A percentile compares a stretch with the other conserved stretches of the same genome.
These are phyloP conservation scores for Pichia exigua DNA, from an alignment of 805 yeast genomes.

Conservation along the genomic window DNA sequence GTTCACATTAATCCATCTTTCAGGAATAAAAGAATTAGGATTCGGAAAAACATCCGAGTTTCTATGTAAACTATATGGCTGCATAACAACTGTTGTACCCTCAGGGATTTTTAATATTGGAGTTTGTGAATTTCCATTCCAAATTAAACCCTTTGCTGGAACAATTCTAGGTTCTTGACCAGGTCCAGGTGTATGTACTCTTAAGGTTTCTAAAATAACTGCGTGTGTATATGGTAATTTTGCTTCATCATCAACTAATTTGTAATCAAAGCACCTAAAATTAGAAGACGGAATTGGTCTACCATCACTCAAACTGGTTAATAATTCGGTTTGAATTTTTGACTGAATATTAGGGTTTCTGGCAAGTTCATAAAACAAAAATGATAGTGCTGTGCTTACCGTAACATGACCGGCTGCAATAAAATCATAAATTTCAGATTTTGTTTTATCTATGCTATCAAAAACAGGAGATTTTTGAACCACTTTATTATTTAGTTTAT, in stretches of 20 bases:
- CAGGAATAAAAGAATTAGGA: conserved; percentile 40
- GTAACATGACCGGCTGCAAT: conserved; percentile 76
- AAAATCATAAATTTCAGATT: conserved; percentile 51
- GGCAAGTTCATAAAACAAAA: conserved; percentile 51
- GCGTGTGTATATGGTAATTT: conserved; percentile 52
- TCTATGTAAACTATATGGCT: conserved; percentile 60
- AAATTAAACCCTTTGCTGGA: conserved; percentile 25
- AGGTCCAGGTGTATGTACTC: conserved; percentile 65
- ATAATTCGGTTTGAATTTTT: conserved; percentile 37
- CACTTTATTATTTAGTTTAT: neutral
- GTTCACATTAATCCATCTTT: conserved; percentile 48
- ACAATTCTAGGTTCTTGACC: conserved; percentile 62
- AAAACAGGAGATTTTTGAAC: conserved; percentile 10
- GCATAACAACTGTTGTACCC: conserved; percentile 52
- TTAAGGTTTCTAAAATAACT: conserved; percentile 48
- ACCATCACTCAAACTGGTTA: conserved; percentile 16
- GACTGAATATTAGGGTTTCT: conserved; percentile 40
- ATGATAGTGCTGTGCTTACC: conserved; percentile 56
- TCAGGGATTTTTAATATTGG: conserved; percentile 33
- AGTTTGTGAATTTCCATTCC: conserved; percentile 23
- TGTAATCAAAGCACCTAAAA: conserved; percentile 24
- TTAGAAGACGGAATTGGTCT: conserved; percentile 16
- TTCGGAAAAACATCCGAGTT: conserved; percentile 39
- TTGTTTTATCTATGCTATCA: conserved; percentile 22
- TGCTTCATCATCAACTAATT: conserved; percentile 35